Base-by-base conservation (phyloP, 805 yeast genomes). In the Wickerhamiella sorbophila region DNA sequence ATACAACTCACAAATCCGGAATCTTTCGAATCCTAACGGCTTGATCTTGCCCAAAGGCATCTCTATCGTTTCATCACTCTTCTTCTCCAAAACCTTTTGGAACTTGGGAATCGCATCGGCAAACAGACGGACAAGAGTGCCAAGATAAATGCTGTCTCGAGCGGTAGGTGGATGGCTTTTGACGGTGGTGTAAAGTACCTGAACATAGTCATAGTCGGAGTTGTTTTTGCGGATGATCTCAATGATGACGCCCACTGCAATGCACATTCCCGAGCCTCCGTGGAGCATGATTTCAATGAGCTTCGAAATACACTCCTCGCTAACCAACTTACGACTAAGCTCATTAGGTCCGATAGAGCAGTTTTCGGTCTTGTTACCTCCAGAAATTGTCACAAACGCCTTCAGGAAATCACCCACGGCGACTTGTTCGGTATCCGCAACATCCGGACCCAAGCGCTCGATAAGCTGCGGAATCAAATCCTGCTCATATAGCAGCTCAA, bases 341-440 rank as follows among this genome's bases (percentile, higher is more conserved):
- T 85, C 95, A 56, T 91, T 91, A 1, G 98, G 97, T 1, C 98
- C 98, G 42, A 91, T 83, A 8, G 94, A 82, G 2, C 94, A 81
- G 48, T 83, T 87, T 44, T 85, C 85, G 36, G 85, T 81, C 45
- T 82, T 84, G 5, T 82, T 86, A 55, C 88, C 91, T 5, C 96
- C 95, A 34, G 95, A 84, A 26, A 91, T 83, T 2, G 96, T 80
- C 29, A 91, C 81, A 53, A 91, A 76, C 0, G 97, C 96, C 57
- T 91, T 91, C 41, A 91, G 65, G 56, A 91, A 91, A 57, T 91
- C 98, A 18, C 95, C 93, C 1, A 94, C 93, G 0, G 97, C 94
- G 15, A 91, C 77, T 59, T 91, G 97, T 38, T 76, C 77, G 35
- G 82, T 72, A 9, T 87, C 72, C 8, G 78, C 66, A 32, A 72